phyloP scores from a whole-genome alignment of 1,284 basidiomycete species.

The Fomes fomentarius region DNA sequence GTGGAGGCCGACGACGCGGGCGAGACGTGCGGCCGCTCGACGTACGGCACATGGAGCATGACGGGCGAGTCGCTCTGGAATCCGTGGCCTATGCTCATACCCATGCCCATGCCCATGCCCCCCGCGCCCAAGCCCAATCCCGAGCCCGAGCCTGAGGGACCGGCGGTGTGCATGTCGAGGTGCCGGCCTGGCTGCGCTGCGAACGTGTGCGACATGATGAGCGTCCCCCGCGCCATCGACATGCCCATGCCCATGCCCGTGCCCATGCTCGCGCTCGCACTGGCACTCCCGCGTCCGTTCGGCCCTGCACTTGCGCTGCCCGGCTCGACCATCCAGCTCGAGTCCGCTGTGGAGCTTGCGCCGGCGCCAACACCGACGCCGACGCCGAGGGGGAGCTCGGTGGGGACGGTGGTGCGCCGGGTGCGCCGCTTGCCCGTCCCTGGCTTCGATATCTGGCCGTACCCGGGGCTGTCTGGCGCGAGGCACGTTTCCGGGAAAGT shows the following conservation, averaged over 20 bases:
- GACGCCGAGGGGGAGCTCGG: conserved; percentile 24
- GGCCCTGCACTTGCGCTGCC: conserved; percentile 4
- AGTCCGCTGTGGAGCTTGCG: too few relatives aligned
- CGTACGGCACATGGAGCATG: conserved; percentile 34
- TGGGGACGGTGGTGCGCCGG: conserved; percentile 49
- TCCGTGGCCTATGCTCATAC: conserved; percentile 2
- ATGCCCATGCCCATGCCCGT: too few relatives aligned
- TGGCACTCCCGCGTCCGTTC: background rate
- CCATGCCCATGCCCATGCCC: background rate
- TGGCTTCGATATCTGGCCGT: conserved; percentile 74
- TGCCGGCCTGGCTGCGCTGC: conserved; percentile 22
- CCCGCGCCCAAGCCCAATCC: too few relatives aligned
- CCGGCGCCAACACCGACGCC: conserved; percentile 26
- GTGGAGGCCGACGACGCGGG: conserved; percentile 14
- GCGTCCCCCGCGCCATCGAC: conserved; percentile 7
- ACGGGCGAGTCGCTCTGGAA: conserved; percentile 31
- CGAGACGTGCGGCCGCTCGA: conserved; percentile 22
- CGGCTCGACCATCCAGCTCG: too few relatives aligned
- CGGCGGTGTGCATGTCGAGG: conserved; percentile 4
- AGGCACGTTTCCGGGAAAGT: conserved; percentile 80
- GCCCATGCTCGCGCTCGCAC: conserved; percentile 7
- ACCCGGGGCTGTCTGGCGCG: conserved; percentile 80
- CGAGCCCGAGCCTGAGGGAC: too few relatives aligned
- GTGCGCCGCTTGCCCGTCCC: conserved; percentile 64
- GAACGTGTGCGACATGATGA: conserved; percentile 26